Percentiles rank a stretch among this genome's conserved stretches.
phyloP scores from a whole-genome alignment of 192 early-diverging fungal species.

The Polychytrium aggregatum region DNA sequence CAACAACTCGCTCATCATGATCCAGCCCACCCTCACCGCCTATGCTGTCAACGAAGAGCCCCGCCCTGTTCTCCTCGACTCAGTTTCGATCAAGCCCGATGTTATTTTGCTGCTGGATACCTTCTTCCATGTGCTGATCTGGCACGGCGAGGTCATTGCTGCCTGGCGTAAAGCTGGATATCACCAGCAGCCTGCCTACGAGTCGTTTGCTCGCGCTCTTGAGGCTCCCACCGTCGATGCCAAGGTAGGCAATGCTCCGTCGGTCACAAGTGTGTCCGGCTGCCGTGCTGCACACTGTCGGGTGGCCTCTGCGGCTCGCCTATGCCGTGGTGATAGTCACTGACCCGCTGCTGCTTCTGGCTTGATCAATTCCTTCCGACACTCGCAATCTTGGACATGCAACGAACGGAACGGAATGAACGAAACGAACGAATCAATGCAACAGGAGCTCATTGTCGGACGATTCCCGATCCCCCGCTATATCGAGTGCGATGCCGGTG shows the following conservation, averaged over 20 bases:
- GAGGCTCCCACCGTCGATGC: slow-evolving; percentile 85
- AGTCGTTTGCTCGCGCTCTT: slow-evolving; percentile 84
- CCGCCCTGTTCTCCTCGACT: slow-evolving; percentile 89
- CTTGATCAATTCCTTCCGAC: too few species aligned
- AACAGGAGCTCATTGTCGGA: slow-evolving; percentile 80
- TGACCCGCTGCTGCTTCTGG: too few species aligned
- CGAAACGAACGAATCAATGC: too few species aligned
- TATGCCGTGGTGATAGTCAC: too few species aligned
- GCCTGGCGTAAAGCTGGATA: slow-evolving; percentile 94
- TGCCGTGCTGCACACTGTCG: too few species aligned
- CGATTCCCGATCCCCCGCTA: slow-evolving; percentile 97
- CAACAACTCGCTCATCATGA: slow-evolving; percentile 97
- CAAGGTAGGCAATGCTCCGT: slow-evolving; percentile 39
- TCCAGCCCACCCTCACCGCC: slow-evolving; percentile 92
- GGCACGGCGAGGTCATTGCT: slow-evolving; percentile 96
- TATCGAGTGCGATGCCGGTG: slow-evolving; percentile 91
- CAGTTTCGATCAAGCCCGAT: slow-evolving; percentile 94
- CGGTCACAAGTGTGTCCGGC: too few species aligned
- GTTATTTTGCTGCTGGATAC: slow-evolving; percentile 88
- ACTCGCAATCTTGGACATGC: too few species aligned
- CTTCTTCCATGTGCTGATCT: slow-evolving; percentile 98
- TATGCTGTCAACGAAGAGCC: slow-evolving; percentile 80
- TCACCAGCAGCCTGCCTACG: slow-evolving; percentile 89
- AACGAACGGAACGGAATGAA: too few species aligned
- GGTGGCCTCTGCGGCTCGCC: too few species aligned